A percentile compares a stretch with the other conserved stretches of the same genome.
phyloP scores from a whole-genome alignment of 345 rosid genomes.

The Atalantia buxifolia region DNA sequence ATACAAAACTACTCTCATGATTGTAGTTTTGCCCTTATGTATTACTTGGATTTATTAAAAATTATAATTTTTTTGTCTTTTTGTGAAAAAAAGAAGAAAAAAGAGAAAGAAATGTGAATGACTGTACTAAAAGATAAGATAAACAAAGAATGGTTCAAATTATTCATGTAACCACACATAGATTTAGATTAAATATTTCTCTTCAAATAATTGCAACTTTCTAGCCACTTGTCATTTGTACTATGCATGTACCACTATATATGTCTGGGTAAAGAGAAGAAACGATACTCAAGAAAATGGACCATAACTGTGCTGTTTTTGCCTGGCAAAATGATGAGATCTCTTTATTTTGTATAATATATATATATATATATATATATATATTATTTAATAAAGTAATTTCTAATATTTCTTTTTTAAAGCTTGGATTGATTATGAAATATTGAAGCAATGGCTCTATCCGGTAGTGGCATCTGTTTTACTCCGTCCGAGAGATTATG shows the following conservation, averaged over 20 bases:
- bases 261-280: not conserved
- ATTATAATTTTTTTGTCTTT: not conserved
- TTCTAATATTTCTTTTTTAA: not conserved
- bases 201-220: constrained; percentile 7
- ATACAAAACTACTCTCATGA: too few species aligned
- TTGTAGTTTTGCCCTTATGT: too few species aligned
- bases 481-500: constrained; percentile 3
- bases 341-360: not conserved
- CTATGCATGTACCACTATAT: too few species aligned
- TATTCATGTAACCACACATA: not conserved
- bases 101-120: not conserved
- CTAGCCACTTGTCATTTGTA: too few species aligned
- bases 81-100: not conserved
- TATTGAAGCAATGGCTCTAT: not conserved
- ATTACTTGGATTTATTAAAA: too few species aligned
- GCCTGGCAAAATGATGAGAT: not conserved
- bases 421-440: not conserved
- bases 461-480: constrained; percentile 1
- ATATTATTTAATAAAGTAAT: too few species aligned
- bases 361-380: too few species aligned
- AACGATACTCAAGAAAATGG: not conserved
- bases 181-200: not conserved
- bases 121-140: not conserved
- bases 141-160: not conserved
- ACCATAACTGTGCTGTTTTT: not conserved